Evolutionary conservation across 129 eudicot genomes (phyloP).

Genomic region (Daucus carota): DH1_v3.0 NC_030381.2:20783001-20783500

Average conservation of each 20-base stretch:
- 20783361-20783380: slow-evolving; percentile 60
- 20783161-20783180: no score
- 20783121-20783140: no score
- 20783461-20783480: slow-evolving; percentile 90
- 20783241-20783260: not conserved
- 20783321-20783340: slow-evolving; percentile 13
- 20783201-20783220: no score
- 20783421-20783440: slow-evolving; percentile 98
- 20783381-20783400: slow-evolving; percentile 21
- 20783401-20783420: slow-evolving; percentile 89
- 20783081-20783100: not conserved
- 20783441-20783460: slow-evolving; percentile 80
- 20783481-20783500: slow-evolving; percentile 39
- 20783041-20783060: not conserved
- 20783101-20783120: not conserved
- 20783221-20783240: no score
- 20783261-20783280: no score
- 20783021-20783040: not conserved
- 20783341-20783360: slow-evolving; percentile 68
- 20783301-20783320: not conserved
- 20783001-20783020: not conserved
- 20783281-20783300: not conserved
- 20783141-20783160: no score
- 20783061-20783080: not conserved
- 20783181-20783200: no score